Conservation (phyloP, 257 asterid species). For the Solanum piurae region DNA sequence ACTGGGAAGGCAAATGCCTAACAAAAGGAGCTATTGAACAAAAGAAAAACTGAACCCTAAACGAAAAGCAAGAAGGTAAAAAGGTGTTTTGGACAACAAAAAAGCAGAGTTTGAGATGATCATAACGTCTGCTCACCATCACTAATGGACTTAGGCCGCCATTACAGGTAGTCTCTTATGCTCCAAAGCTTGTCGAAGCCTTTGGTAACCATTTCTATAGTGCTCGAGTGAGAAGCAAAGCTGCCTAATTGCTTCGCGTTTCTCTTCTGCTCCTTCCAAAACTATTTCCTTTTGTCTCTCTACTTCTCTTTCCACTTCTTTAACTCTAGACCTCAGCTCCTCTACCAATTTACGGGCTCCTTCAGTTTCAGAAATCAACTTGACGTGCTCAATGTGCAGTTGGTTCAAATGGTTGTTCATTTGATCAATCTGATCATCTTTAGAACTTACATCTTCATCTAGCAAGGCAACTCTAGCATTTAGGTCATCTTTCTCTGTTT, state of each 20-base stretch:
- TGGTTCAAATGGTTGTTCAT: constrained; percentile 47
- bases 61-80: not conserved
- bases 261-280: constrained; percentile 78
- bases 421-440: constrained; percentile 31
- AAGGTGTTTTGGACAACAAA: not conserved
- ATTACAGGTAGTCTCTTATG: constrained; percentile 38
- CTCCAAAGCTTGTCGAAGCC: constrained; percentile 45
- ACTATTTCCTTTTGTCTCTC: constrained; percentile 40
- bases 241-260: constrained; percentile 90
- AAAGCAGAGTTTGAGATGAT: not conserved
- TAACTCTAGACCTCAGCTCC: constrained; percentile 17
- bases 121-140: not conserved
- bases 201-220: constrained; percentile 56
- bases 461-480: constrained; percentile 17
- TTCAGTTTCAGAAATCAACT: constrained; percentile 25
- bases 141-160: constrained; percentile 28
- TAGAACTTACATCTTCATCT: constrained; percentile 25
- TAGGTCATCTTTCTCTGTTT: constrained; percentile 26
- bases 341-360: constrained; percentile 22
- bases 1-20: not conserved
- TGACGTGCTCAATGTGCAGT: constrained; percentile 48
- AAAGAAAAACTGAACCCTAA: not conserved
- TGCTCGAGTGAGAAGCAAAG: constrained; percentile 88
- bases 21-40: not conserved
- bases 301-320: constrained; percentile 48